These are phyloP conservation scores for Sporopachydermia cereana DNA, from an alignment of 1,139 yeast species.

Conservation along the genomic window DNA sequence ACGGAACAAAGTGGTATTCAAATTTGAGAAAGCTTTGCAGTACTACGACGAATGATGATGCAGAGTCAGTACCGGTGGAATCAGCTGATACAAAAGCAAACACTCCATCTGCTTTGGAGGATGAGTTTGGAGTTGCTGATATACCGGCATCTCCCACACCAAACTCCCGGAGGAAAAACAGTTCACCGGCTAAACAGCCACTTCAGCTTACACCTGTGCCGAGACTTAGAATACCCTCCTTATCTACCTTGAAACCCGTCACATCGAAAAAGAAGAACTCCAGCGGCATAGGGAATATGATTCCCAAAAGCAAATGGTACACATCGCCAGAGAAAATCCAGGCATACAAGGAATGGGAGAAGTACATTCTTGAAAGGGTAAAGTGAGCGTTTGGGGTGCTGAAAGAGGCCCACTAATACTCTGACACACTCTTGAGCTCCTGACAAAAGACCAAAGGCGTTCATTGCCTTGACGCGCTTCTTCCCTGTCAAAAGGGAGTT, in stretches of 20 bases:
- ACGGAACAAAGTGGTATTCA: background rate
- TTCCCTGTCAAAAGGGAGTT: too few species aligned
- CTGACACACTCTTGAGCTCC: too few species aligned
- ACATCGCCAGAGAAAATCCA: background rate
- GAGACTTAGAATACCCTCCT: background rate
- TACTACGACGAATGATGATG: background rate
- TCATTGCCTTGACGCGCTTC: too few species aligned
- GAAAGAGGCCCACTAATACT: too few species aligned
- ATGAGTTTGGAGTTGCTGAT: background rate
- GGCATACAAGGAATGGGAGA: constrained; percentile 3
- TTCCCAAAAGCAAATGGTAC: constrained; percentile 4
- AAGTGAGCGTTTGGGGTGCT: too few species aligned
- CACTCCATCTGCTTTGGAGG: background rate
- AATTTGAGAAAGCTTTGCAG: background rate
- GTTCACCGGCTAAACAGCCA: background rate
- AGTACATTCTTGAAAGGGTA: background rate
- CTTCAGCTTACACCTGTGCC: background rate
- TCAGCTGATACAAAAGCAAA: too few species aligned
- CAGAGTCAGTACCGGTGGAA: background rate
- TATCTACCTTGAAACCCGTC: background rate
- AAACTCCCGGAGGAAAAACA: background rate
- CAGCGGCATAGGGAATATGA: constrained; percentile 5
- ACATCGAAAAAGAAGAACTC: background rate
- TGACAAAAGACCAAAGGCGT: too few species aligned
- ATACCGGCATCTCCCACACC: constrained; percentile 2